Conservation (phyloP, 1,139 yeast genomes). For the Saccharomyces hybrid region DNA sequence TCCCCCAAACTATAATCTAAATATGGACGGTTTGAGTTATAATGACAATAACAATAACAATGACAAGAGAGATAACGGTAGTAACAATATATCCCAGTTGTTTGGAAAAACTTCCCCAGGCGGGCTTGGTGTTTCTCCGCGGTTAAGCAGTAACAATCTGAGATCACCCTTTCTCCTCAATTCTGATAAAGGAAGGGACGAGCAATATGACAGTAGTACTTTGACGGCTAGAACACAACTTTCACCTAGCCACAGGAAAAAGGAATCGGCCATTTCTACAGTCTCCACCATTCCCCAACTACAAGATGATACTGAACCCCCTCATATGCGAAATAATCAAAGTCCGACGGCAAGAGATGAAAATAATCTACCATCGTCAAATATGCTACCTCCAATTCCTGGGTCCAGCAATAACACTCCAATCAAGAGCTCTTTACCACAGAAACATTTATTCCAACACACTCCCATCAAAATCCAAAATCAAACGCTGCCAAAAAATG, state of each 20-base stretch:
- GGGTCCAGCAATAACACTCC: constrained; percentile 28
- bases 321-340: constrained; percentile 7
- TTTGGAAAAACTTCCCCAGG: background rate
- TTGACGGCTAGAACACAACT: background rate
- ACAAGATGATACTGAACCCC: constrained; percentile 11
- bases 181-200: constrained; percentile 16
- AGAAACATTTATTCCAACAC: constrained; percentile 28
- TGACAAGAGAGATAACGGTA: background rate
- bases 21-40: background rate
- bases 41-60: background rate
- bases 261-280: constrained; percentile 14
- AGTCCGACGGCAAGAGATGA: constrained; percentile 4
- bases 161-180: constrained; percentile 30
- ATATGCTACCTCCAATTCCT: constrained; percentile 24
- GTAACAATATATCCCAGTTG: background rate
- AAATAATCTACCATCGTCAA: constrained; percentile 15
- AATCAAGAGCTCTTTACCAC: constrained; percentile 16
- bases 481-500: background rate
- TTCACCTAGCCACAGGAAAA: constrained; percentile 9
- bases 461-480: constrained; percentile 22
- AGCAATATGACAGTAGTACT: background rate
- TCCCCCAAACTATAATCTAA: background rate
- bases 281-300: constrained; percentile 18
- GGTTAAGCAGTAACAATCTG: constrained; percentile 13
- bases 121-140: background rate